Conservation (phyloP, 2,329 filamentous ascomycete species). For the Orbilia blumenaviensis region DNA sequence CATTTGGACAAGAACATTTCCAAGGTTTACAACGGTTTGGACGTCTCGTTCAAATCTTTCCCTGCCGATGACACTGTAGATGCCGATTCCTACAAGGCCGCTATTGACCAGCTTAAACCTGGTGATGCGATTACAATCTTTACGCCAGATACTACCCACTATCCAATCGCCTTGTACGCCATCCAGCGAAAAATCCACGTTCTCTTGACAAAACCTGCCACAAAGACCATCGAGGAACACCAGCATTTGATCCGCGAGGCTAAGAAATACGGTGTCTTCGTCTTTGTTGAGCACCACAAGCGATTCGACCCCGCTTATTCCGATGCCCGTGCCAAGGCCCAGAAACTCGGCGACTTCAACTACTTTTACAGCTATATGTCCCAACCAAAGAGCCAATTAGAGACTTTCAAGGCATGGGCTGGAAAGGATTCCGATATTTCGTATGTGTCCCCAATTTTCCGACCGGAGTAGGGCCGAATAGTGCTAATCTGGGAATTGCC, state of each 20-base stretch:
- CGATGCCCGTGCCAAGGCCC: slow-evolving; percentile 80
- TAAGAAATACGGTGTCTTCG: slow-evolving; percentile 79
- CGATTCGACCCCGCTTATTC: slow-evolving; percentile 92
- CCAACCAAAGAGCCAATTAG: slow-evolving; percentile 87
- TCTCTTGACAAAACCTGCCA: slow-evolving; percentile 91
- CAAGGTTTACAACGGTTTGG: slow-evolving; percentile 85
- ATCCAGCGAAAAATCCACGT: slow-evolving; percentile 89
- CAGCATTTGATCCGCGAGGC: slow-evolving; percentile 77
- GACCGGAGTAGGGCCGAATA: background rate
- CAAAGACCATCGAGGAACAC: slow-evolving; percentile 83
- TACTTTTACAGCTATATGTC: slow-evolving; percentile 99
- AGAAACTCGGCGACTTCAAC: slow-evolving; percentile 89
- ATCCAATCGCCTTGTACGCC: slow-evolving; percentile 88
- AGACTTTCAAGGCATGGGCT: slow-evolving; percentile 95
- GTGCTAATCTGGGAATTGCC: background rate
- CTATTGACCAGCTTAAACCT: slow-evolving; percentile 81
- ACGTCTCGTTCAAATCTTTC: slow-evolving; percentile 85
- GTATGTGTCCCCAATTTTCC: slow-evolving; percentile 9
- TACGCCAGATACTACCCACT: slow-evolving; percentile 92
- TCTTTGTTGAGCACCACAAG: slow-evolving; percentile 97
- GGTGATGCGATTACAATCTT: slow-evolving; percentile 96
- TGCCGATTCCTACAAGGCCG: slow-evolving; percentile 83
- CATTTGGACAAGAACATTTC: slow-evolving; percentile 89
- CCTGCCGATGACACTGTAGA: slow-evolving; percentile 78
- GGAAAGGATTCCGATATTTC: slow-evolving; percentile 86